Conservation (phyloP, 1,139 yeast genomes). For the Meyerozyma smithsonii region DNA sequence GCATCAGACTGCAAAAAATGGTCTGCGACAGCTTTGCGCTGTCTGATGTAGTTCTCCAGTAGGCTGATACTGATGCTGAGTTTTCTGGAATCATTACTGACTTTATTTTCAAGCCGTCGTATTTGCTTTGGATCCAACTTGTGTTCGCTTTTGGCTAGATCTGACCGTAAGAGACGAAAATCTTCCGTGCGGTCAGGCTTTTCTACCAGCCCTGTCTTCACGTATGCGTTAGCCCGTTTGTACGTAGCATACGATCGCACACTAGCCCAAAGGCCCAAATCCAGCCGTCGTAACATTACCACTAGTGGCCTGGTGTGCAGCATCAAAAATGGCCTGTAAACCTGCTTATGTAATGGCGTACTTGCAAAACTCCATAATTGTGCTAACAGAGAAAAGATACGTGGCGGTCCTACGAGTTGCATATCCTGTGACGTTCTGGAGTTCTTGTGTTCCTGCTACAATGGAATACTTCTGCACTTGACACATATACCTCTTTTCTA, state of each 20-base stretch:
- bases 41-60: background rate
- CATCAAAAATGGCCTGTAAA: too few relatives aligned
- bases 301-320: background rate
- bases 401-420: too few relatives aligned
- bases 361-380: too few relatives aligned
- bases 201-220: background rate
- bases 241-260: background rate
- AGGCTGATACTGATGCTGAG: background rate
- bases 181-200: background rate
- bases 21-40: background rate
- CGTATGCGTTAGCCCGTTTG: background rate
- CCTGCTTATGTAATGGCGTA: too few relatives aligned
- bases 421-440: too few relatives aligned
- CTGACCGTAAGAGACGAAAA: background rate
- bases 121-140: background rate
- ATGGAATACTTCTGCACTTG: too few relatives aligned
- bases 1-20: slow-evolving; percentile 12
- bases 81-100: background rate
- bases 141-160: background rate
- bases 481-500: too few relatives aligned
- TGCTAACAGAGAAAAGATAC: too few relatives aligned
- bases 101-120: background rate
- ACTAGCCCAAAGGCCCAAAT: background rate
- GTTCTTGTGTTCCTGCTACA: too few relatives aligned
- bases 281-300: background rate